A percentile compares a stretch with the other conserved stretches of the same genome.
These are phyloP conservation scores for Tetrapisispora nanseiensis DNA, from an alignment of 805 yeast genomes.

Conservation along the genomic window DNA sequence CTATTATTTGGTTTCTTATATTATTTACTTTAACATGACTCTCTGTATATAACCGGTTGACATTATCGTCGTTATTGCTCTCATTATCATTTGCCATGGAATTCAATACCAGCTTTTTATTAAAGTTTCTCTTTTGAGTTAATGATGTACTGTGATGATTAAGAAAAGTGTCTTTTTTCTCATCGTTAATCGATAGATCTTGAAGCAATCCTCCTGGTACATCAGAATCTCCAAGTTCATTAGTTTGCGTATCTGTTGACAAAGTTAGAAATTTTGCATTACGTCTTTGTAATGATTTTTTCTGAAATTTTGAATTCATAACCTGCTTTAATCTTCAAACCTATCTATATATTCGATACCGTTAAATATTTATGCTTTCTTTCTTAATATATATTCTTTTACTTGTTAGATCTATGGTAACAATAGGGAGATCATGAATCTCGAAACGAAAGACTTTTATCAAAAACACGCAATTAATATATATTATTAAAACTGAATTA, in stretches of 20 bases:
- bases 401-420: too few species aligned
- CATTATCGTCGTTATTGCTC: background rate
- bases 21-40: background rate
- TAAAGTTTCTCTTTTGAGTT: background rate
- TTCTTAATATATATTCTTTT: background rate
- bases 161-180: background rate
- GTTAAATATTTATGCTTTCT: too few species aligned
- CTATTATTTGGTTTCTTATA: background rate
- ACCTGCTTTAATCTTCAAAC: too few species aligned
- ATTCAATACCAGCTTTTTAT: background rate
- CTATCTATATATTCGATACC: background rate
- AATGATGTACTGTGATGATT: background rate
- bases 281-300: constrained; percentile 43
- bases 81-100: background rate
- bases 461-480: too few species aligned
- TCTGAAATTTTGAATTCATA: constrained; percentile 22
- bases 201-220: background rate
- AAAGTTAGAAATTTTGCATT: constrained; percentile 51
- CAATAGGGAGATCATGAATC: too few species aligned
- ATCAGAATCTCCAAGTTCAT: background rate
- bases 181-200: background rate
- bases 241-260: background rate
- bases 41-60: too few species aligned
- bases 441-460: too few species aligned
- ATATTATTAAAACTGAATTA: too few species aligned